Percentiles rank a stretch among this genome's conserved stretches.
Evolutionary conservation across 768 basidiomycete genomes (phyloP).

Genomic region (Termitomyces sp.): DNA sequence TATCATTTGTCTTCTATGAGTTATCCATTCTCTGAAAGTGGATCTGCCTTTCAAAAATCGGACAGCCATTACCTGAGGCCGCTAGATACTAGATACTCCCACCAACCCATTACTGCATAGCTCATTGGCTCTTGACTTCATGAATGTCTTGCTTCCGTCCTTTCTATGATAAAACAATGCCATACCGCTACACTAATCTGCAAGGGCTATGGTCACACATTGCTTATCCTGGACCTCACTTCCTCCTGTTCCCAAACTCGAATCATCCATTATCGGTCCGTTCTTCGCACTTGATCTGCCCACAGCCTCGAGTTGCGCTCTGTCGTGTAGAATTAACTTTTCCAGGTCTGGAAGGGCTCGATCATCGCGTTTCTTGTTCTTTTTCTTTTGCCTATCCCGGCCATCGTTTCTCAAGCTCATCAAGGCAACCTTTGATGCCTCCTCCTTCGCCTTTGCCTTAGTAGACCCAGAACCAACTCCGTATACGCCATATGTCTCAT

Average conservation of each 20-base stretch:
- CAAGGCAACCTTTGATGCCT: slow-evolving; percentile 9
- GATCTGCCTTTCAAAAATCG: not conserved
- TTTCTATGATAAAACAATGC: not conserved
- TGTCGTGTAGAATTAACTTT: not conserved
- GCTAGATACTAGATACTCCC: not conserved
- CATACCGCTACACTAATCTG: not conserved
- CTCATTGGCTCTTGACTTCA: not conserved
- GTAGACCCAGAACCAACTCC: slow-evolving; percentile 2
- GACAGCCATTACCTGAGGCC: not conserved
- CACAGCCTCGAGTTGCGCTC: not conserved
- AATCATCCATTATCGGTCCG: not conserved
- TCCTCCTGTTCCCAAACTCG: not conserved
- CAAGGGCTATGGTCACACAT: not conserved
- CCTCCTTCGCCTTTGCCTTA: slow-evolving; percentile 12
- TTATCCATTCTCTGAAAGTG: not conserved
- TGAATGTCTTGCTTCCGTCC: not conserved
- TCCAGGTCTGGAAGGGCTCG: not conserved
- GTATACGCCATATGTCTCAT: slow-evolving; percentile 7
- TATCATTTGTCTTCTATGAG: not conserved
- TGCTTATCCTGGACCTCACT: not conserved
- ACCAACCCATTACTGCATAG: not conserved
- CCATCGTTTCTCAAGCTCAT: slow-evolving; percentile 3
- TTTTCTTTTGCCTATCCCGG: not conserved
- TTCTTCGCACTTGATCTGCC: not conserved
- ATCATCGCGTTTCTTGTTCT: not conserved